Percentiles rank a stretch among this genome's conserved stretches.
Conservation (phyloP, 768 basidiomycete species). For the Tricholoma hemisulphureum region DNA sequence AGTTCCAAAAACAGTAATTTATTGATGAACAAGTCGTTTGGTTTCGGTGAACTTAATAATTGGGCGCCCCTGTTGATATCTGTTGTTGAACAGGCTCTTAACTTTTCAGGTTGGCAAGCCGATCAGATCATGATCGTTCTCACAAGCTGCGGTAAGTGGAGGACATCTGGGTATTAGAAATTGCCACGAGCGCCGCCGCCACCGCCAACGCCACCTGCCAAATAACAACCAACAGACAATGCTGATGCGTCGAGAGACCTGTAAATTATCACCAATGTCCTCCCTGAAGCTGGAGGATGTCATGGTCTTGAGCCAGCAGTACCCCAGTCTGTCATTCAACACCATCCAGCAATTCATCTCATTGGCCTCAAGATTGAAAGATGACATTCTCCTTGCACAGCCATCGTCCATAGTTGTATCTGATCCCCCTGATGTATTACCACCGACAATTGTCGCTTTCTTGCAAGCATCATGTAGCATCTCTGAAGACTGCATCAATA, state of each 20-base stretch:
- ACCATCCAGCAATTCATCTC: not conserved
- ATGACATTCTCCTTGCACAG: slow-evolving; percentile 6
- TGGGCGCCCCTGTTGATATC: too few relatives aligned
- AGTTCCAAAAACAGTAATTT: too few relatives aligned
- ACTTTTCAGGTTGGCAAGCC: too few relatives aligned
- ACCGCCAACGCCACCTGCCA: not conserved
- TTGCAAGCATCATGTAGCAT: not conserved
- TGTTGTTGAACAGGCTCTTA: too few relatives aligned
- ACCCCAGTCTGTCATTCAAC: not conserved
- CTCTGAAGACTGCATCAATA: not conserved
- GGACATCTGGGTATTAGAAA: slow-evolving; percentile 1
- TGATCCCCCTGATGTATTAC: not conserved
- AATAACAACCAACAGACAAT: not conserved
- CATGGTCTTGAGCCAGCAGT: too few relatives aligned
- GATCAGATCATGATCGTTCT: too few relatives aligned
- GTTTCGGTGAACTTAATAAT: too few relatives aligned
- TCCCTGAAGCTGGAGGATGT: too few relatives aligned
- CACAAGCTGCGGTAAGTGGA: too few relatives aligned
- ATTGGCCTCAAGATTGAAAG: not conserved
- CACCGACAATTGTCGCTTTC: not conserved
- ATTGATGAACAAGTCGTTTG: too few relatives aligned
- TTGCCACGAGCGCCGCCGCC: not conserved
- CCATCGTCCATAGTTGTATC: not conserved
- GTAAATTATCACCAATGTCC: not conserved
- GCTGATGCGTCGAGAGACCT: not conserved